Evolutionary conservation across 371 early-diverging fungal species (phyloP).

Genomic region (Capillidium rhysosporum): DNA sequence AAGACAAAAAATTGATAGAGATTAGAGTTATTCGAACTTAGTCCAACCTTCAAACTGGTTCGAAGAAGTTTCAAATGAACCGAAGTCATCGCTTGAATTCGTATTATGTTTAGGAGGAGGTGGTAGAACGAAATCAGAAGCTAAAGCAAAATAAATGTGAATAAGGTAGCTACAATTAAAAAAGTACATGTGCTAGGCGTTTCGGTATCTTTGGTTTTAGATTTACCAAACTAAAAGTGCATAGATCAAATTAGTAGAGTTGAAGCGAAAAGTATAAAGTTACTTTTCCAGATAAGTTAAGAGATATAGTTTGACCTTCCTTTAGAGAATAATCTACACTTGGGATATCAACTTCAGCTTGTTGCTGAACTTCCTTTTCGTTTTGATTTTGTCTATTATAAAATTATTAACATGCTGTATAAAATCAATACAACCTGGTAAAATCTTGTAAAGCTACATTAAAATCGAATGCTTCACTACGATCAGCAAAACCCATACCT

Average conservation of each 20-base stretch:
- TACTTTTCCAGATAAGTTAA: conserved; percentile 30
- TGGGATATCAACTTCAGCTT: conserved; percentile 13
- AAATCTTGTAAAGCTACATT: conserved; percentile 81
- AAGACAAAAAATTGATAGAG: too few species aligned
- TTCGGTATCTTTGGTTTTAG: background rate
- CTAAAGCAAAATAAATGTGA: background rate
- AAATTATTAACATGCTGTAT: background rate
- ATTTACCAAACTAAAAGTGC: background rate
- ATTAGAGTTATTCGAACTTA: background rate
- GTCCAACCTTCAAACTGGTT: background rate
- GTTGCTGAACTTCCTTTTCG: background rate
- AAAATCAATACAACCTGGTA: conserved; percentile 22
- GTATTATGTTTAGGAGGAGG: background rate
- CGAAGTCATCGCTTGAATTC: background rate
- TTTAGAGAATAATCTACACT: conserved; percentile 62
- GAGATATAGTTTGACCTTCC: conserved; percentile 67
- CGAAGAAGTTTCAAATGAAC: background rate
- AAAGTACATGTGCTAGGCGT: background rate
- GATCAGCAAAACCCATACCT: conserved; percentile 77
- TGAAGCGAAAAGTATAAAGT: background rate
- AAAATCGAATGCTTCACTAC: conserved; percentile 77
- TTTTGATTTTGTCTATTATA: background rate
- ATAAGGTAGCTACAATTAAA: background rate
- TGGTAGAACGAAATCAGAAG: background rate
- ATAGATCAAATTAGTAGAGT: too few species aligned